Base-by-base conservation (phyloP, 495 filamentous ascomycete species). In the Neurospora terricola region DNA sequence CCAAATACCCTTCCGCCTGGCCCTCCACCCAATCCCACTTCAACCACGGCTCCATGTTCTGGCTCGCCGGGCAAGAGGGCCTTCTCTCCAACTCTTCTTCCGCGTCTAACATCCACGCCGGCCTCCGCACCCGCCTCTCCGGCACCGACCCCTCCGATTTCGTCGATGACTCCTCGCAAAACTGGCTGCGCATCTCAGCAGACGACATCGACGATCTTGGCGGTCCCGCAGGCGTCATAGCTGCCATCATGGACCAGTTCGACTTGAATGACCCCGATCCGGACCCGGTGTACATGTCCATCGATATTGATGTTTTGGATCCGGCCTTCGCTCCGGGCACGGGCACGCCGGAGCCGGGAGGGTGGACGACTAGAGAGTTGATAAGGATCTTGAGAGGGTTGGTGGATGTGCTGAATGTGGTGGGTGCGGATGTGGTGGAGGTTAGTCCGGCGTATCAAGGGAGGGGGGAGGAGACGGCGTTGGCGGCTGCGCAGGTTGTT, bases 371-470 rank as follows among this genome's bases (percentile, higher is more conserved):
- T 38, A 82, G 91, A 30, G 91, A 93, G 80, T 83, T 93, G 73
- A 92, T 92, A 68, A 82, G 89, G 4, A 91, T 93, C 69, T 77
- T 93, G 80, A 84, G 91, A 34, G 91, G 91, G 1, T 7, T 66
- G 23, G 80, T 93, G 9, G 90, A 92, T 83, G 86, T 85, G 42
- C 74, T 93, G 78, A 92, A 93, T 78, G 77, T 93, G 1, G 90
- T 93, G 23, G 91, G 91, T 0, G 91, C 89, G 5, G 91, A 93
- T 81, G 90, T 95, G 74, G 93, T 97, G 30, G 93, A 97, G 86
- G 93, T 97, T 16, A 90, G 91, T 66, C 93, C 93, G 1, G 91
- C 92, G 14, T 96, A 97, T 80, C 92, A 96, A 81, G 93, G 92
- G 6, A 88, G 86, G 69, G 92, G 91, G 0, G 93, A 97, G 86